Conservation (phyloP, 805 yeast genomes). For the Starmerella potacharoeniae region DNA sequence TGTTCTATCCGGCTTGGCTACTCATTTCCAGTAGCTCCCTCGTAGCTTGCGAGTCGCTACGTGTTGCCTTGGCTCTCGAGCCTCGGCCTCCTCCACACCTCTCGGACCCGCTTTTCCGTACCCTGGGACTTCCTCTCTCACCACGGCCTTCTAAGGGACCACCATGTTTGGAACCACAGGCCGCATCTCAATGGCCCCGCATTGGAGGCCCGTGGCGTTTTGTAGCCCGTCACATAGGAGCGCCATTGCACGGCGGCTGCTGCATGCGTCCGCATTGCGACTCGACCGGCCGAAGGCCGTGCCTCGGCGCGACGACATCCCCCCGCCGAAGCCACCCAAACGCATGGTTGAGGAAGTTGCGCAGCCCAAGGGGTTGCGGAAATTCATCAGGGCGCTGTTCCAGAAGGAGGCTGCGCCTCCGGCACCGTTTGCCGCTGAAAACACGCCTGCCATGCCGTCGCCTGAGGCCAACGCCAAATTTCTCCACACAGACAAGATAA, state of each 20-base stretch:
- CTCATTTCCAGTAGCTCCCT: too few species aligned
- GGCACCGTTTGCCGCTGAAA: background rate
- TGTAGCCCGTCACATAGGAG: background rate
- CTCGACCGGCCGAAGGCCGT: constrained; percentile 6
- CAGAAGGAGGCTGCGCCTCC: background rate
- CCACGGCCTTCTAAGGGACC: background rate
- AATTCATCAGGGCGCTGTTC: constrained; percentile 11
- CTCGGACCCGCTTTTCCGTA: background rate
- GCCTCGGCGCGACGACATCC: constrained; percentile 13
- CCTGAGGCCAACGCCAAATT: constrained; percentile 9
- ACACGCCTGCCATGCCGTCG: background rate
- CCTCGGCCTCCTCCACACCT: background rate
- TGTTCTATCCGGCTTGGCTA: too few species aligned
- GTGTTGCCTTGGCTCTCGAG: background rate
- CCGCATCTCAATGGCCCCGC: background rate
- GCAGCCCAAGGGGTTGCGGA: constrained; percentile 16
- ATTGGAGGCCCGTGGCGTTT: background rate
- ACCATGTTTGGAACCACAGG: background rate
- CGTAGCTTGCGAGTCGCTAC: too few species aligned
- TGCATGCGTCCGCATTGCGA: background rate
- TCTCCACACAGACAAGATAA: constrained; percentile 20
- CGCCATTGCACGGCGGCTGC: background rate
- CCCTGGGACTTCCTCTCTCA: background rate
- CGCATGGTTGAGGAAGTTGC: constrained; percentile 16
- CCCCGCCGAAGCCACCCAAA: constrained; percentile 16